Evolutionary conservation across 2,329 filamentous ascomycete species (phyloP), one percentile per base, ranked within the genome.

Genomic region (Laburnicola sp.): DNA sequence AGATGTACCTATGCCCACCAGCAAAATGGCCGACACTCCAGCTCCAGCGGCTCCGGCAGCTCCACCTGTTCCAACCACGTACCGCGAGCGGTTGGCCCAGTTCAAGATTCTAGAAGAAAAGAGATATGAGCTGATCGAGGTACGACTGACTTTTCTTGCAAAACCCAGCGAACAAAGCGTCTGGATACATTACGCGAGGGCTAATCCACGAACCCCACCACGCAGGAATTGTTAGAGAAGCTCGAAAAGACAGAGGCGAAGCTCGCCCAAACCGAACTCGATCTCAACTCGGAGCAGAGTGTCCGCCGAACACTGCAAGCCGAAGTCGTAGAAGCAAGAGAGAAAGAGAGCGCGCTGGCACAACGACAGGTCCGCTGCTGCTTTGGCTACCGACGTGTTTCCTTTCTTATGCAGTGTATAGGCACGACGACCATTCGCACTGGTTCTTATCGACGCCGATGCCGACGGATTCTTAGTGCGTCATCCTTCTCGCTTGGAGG

Each of bases 401-500:
- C 22, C 43, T 37, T 54, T 67, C 25, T 66, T 31, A 34, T 38
- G 11, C 23, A 25, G n/a, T 23, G 16, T 16, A 16, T 51, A 70
- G 65, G 58, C 68, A 47, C 60, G 62, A 49, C 60, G 70, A 34
- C 70, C 70, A 22, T 73, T 72, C 28, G 69, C 62, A 8, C 51
- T 73, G 5, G 66, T 72, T 1, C 66, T 73, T 6, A 64, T 73
- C n/a, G 70, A 73, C 34, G 68, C 69, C 22, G 69, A 72, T 55
- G 66, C 68, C 3, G 70, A 73, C 16, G 70, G 69, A 6, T 73
- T 72, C 45, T 46, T 71, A 37, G 70, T 72, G 59, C 3, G 61
- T 54, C 3, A 8, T 25, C 10, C 9, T 11, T 22, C 10, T n/a
- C 28, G 21, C 37, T 4, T 30, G 5, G n/a, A 5, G 22, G 22